Evolutionary conservation across 768 basidiomycete species (phyloP).

Genomic region (Chlorophyllum brunneum): DNA sequence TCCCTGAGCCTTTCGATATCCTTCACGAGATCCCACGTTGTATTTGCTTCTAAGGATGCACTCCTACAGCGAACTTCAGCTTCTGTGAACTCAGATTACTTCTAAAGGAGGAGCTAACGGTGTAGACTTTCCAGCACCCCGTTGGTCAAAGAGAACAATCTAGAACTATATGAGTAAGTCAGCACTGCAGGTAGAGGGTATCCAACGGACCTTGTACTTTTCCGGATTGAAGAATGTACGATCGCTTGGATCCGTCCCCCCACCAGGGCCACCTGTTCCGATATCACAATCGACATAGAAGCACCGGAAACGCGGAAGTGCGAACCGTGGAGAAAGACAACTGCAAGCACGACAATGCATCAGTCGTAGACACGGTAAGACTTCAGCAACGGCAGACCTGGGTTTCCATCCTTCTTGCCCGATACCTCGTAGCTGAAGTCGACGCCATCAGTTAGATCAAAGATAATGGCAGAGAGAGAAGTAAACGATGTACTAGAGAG

Average conservation of each 20-base stretch:
- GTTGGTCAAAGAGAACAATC: slow-evolving; percentile 88
- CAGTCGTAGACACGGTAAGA: neutral
- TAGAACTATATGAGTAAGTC: slow-evolving; percentile 21
- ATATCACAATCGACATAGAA: slow-evolving; percentile 2
- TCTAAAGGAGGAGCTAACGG: slow-evolving; percentile 49
- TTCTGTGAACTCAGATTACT: neutral
- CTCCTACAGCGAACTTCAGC: slow-evolving; percentile 34
- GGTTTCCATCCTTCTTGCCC: slow-evolving; percentile 72
- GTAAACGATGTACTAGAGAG: slow-evolving; percentile 56
- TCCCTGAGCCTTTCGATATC: slow-evolving; percentile 84
- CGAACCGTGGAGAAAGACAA: slow-evolving; percentile 77
- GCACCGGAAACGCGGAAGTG: neutral
- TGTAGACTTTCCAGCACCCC: slow-evolving; percentile 83
- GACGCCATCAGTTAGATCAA: slow-evolving; percentile 6
- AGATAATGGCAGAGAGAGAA: slow-evolving; percentile 1
- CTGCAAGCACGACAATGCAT: slow-evolving; percentile 27
- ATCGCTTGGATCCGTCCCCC: slow-evolving; percentile 65
- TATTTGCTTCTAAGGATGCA: slow-evolving; percentile 81
- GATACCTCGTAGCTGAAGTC: slow-evolving; percentile 69
- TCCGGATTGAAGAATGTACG: slow-evolving; percentile 78
- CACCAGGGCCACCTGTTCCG: slow-evolving; percentile 71
- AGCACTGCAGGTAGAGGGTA: neutral
- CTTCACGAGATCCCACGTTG: slow-evolving; percentile 90
- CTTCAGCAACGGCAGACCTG: slow-evolving; percentile 42
- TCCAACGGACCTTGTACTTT: slow-evolving; percentile 66